Evolutionary conservation across 768 basidiomycete species (phyloP).

Genomic region (Gymnopilus junonius): DNA sequence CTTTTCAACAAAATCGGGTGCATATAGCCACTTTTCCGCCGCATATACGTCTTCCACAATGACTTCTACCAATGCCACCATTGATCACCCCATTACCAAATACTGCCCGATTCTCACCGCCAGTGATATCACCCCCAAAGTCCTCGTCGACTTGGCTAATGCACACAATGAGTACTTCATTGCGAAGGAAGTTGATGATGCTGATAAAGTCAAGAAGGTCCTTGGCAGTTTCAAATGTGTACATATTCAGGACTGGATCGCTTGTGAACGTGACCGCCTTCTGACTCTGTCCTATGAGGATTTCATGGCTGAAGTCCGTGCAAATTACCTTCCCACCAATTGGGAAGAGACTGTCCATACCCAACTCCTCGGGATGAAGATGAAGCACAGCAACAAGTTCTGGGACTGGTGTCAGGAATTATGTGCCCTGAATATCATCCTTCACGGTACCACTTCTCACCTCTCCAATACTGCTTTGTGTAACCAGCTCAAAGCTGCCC

Average conservation of each 20-base stretch:
- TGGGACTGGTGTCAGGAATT: conserved; percentile 16
- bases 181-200: neutral
- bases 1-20: too few species aligned
- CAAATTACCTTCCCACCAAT: conserved; percentile 14
- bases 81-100: neutral
- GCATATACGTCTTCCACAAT: too few species aligned
- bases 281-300: conserved; percentile 9
- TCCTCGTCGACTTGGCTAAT: conserved; percentile 4
- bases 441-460: conserved; percentile 10
- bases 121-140: conserved; percentile 9
- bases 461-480: conserved; percentile 5
- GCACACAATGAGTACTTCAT: neutral
- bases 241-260: too few species aligned
- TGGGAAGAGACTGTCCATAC: conserved; percentile 17
- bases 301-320: conserved; percentile 13
- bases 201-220: neutral
- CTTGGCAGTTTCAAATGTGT: too few species aligned
- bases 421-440: conserved; percentile 17
- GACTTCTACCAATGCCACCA: neutral
- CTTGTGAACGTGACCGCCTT: conserved; percentile 5
- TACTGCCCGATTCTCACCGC: neutral
- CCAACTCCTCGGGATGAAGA: conserved; percentile 3
- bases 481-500: too few species aligned
- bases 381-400: conserved; percentile 6
- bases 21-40: too few species aligned